Evolutionary conservation across 192 early-diverging fungal genomes (phyloP), one percentile per base, ranked within the genome.

Genomic region (Chytriomyces confervae): DNA sequence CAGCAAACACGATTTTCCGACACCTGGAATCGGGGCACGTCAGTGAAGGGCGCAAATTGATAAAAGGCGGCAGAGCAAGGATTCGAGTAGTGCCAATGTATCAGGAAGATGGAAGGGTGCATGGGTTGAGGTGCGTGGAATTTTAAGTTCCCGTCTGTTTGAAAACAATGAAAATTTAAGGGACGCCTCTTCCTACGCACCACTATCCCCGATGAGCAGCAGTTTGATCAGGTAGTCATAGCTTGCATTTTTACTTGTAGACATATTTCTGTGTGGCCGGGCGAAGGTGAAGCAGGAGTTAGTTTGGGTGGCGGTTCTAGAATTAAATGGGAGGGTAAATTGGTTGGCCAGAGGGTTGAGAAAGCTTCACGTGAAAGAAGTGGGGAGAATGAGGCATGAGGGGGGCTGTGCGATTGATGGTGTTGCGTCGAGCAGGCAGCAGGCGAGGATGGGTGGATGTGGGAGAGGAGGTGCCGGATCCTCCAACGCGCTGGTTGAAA

Each of bases 201-300:
- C 97, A 78, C 93, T 95, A 87, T 99, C 97, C 45, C 96, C 97
- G 81, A 99, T 99, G 65, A 99, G 86, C 74, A 99, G 88, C 76
- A 99, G 90, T 85, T 99, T 99, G 89, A 99, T 99, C 77, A 99
- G 93, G 84, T 98, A 98, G 88, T 99, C 97, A 83, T 99, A 99
- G 68, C 95, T 93, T 68, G 97, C 95, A 79, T 92, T 95, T 83
- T 99, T 99, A 79, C 86, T 87, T 61, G 91, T 89, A 44, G 92
- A 77, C 92, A 94, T 94, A 16, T 60, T 16, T 60, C 16, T 60
- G 20, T n/a, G 18, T n/a, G 7, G 20, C 57, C 16, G 57, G 57
- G 20, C 7, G 16, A 60, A 20, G 5, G 7, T 36, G 36, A 36
- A 36, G 4, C 36, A 36, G 36, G 36, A 36, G 36, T 36, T 36